Percentiles rank a stretch among this genome's conserved stretches.
These are phyloP conservation scores for Paecilomyces fulvus DNA, from an alignment of 2,329 filamentous ascomycete species.

Conservation along the genomic window DNA sequence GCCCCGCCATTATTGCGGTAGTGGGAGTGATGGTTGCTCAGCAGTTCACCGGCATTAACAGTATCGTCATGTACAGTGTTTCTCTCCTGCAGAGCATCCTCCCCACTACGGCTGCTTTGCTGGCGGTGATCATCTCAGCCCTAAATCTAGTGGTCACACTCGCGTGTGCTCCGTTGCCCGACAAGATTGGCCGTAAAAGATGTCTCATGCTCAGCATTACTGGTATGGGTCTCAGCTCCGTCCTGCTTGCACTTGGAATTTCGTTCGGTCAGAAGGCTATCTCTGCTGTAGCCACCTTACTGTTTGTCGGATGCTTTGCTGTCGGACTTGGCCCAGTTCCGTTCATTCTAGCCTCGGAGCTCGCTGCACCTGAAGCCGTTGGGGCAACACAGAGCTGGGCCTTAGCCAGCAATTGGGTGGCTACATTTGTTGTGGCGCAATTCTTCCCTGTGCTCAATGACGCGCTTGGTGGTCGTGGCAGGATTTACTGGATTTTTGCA, in stretches of 20 bases:
- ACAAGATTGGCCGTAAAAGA: conserved; percentile 77
- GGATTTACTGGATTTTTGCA: conserved; percentile 89
- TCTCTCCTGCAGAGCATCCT: conserved; percentile 75
- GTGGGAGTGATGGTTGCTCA: conserved; percentile 88
- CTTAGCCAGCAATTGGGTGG: conserved; percentile 76
- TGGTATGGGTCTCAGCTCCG: conserved; percentile 73
- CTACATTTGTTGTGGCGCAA: conserved; percentile 86
- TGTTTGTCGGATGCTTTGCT: conserved; percentile 85
- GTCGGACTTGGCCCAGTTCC: conserved; percentile 88
- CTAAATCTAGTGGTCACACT: conserved; percentile 81
- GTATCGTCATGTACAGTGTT: conserved; percentile 97
- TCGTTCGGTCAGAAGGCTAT: conserved; percentile 62
- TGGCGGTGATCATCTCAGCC: conserved; percentile 80
- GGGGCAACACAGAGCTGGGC: conserved; percentile 87
- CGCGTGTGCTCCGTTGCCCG: conserved; percentile 72
- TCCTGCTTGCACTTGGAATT: conserved; percentile 74
- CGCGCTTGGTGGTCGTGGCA: conserved; percentile 66
- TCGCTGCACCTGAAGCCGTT: conserved; percentile 83
- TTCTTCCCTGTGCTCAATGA: conserved; percentile 87
- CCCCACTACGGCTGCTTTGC: conserved; percentile 67
- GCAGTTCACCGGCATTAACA: conserved; percentile 91
- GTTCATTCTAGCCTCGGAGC: conserved; percentile 85
- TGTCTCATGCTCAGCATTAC: conserved; percentile 75
- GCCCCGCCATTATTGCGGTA: conserved; percentile 70
- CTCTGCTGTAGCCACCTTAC: conserved; percentile 70